Conservation (phyloP, 1,139 yeast genomes). For the Komagataea norvegica region DNA sequence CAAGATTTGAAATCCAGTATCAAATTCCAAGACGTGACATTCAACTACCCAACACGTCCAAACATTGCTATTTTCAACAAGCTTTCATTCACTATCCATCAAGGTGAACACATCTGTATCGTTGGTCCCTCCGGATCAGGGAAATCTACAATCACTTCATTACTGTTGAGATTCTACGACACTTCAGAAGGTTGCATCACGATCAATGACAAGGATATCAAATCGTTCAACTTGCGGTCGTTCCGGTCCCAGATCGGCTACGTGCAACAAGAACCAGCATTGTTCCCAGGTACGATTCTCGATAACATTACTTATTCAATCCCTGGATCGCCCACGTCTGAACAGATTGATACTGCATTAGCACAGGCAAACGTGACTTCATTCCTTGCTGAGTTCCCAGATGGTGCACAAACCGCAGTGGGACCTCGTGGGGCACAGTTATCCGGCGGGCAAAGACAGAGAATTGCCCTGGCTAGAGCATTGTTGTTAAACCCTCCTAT, state of each 20-base stretch:
- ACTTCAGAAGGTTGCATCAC: slow-evolving; percentile 56
- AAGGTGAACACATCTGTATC: slow-evolving; percentile 79
- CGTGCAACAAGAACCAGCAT: slow-evolving; percentile 85
- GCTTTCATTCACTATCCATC: slow-evolving; percentile 54
- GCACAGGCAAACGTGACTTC: slow-evolving; percentile 62
- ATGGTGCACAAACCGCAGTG: slow-evolving; percentile 73
- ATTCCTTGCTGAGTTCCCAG: slow-evolving; percentile 72
- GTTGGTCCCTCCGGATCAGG: slow-evolving; percentile 95
- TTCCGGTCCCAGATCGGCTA: slow-evolving; percentile 73
- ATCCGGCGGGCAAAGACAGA: slow-evolving; percentile 84
- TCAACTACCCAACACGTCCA: slow-evolving; percentile 88
- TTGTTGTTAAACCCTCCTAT: slow-evolving; percentile 61
- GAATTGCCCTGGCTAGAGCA: slow-evolving; percentile 85
- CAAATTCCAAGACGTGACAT: slow-evolving; percentile 60
- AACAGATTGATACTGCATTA: slow-evolving; percentile 39
- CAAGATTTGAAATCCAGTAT: slow-evolving; percentile 46
- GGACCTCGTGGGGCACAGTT: slow-evolving; percentile 87
- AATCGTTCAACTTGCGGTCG: slow-evolving; percentile 62
- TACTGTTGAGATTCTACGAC: slow-evolving; percentile 66
- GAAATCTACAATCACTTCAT: slow-evolving; percentile 75
- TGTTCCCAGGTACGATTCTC: slow-evolving; percentile 71
- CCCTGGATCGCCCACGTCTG: slow-evolving; percentile 41
- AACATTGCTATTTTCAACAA: slow-evolving; percentile 62
- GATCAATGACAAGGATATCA: slow-evolving; percentile 64
- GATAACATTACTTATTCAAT: slow-evolving; percentile 78